phyloP scores from a whole-genome alignment of 2,329 filamentous ascomycete species.

The Didymella glomerata region DNA sequence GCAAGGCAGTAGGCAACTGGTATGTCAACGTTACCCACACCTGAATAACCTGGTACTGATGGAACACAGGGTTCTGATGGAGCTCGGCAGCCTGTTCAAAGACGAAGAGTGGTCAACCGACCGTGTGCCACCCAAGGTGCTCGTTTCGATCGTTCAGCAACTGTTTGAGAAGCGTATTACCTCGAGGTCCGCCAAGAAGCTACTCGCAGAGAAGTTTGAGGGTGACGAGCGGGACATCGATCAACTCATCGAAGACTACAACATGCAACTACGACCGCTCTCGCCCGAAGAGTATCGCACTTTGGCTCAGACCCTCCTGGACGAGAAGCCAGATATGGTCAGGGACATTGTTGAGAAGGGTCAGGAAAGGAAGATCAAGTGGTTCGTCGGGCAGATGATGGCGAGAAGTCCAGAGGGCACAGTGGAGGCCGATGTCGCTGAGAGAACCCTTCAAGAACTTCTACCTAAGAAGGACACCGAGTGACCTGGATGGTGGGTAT shows the following conservation, averaged over 20 bases:
- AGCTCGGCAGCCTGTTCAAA: slow-evolving; percentile 59
- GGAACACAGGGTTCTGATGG: slow-evolving; percentile 58
- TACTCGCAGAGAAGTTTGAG: slow-evolving; percentile 65
- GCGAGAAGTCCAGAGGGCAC: slow-evolving; percentile 66
- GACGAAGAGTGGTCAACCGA: slow-evolving; percentile 54
- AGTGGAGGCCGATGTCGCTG: slow-evolving; percentile 68
- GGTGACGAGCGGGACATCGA: slow-evolving; percentile 59
- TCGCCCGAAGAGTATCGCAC: slow-evolving; percentile 64
- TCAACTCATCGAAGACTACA: slow-evolving; percentile 65
- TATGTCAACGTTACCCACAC: slow-evolving; percentile 25
- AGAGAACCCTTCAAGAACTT: slow-evolving; percentile 61
- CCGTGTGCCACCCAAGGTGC: slow-evolving; percentile 50
- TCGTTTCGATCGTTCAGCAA: slow-evolving; percentile 56
- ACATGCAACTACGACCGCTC: slow-evolving; percentile 64
- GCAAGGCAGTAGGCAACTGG: slow-evolving; percentile 67
- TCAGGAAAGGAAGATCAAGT: slow-evolving; percentile 71
- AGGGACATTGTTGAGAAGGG: slow-evolving; percentile 66
- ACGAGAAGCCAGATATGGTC: slow-evolving; percentile 65
- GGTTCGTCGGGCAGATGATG: slow-evolving; percentile 75
- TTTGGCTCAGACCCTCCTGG: slow-evolving; percentile 63
- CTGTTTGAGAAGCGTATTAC: slow-evolving; percentile 57
- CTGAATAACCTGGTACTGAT: slow-evolving; percentile 6
- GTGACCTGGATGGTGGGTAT: background rate
- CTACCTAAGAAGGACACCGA: slow-evolving; percentile 39
- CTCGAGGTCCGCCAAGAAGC: slow-evolving; percentile 66